phyloP scores from a whole-genome alignment of 176 grass and related monocot species.

The Rhynchospora tenuis region DNA sequence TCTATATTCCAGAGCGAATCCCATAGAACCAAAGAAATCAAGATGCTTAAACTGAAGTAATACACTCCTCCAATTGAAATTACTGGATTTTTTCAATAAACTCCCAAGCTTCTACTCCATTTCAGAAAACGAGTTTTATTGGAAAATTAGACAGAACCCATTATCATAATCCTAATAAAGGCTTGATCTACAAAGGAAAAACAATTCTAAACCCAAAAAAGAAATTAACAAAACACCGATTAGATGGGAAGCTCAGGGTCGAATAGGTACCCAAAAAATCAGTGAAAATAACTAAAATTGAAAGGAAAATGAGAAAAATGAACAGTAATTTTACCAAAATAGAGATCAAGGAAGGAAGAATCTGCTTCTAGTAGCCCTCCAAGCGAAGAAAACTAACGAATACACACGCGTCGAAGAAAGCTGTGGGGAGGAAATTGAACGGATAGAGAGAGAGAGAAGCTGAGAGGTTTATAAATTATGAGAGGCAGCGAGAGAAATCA shows the following conservation, averaged over 20 bases:
- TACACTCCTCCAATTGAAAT: not conserved
- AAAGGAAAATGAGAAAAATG: not conserved
- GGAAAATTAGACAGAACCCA: not conserved
- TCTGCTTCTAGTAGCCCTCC: not conserved
- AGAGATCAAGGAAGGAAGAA: constrained; percentile 1
- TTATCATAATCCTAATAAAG: not conserved
- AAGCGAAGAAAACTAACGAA: not conserved
- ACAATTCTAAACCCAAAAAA: not conserved
- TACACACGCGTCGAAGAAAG: constrained; percentile 16
- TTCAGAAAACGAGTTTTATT: not conserved
- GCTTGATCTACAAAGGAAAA: not conserved
- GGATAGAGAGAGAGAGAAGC: not conserved
- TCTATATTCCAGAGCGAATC: not conserved
- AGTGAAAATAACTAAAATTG: not conserved
- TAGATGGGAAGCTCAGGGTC: not conserved
- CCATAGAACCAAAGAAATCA: constrained; percentile 1
- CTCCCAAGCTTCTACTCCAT: not conserved
- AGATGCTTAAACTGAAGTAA: constrained; percentile 4
- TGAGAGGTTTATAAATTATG: not conserved
- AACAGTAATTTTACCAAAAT: not conserved
- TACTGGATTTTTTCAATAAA: not conserved
- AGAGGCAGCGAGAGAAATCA: not conserved
- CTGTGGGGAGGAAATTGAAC: not conserved
- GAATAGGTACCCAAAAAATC: not conserved
- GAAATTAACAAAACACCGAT: not conserved